A percentile compares a stretch with the other conserved stretches of the same genome.
Conservation (phyloP, 2,329 filamentous ascomycete genomes). For the Colletotrichum neosansevieriae region DNA sequence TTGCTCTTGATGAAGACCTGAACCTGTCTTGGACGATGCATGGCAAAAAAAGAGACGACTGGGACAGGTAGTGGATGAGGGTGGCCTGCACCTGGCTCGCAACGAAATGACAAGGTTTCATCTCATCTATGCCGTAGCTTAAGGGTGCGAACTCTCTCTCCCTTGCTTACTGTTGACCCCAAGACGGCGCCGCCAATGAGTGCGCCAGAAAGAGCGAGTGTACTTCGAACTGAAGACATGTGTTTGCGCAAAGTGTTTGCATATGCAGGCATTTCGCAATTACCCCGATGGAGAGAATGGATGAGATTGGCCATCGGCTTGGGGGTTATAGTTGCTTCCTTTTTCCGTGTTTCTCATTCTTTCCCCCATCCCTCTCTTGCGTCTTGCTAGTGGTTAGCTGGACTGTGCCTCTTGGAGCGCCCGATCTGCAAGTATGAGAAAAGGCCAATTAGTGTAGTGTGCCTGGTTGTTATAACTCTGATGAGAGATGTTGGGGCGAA, state of each 20-base stretch:
- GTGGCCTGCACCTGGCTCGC: constrained; percentile 22
- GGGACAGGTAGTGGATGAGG: background rate
- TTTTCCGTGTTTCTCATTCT: constrained; percentile 8
- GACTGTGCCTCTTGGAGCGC: background rate
- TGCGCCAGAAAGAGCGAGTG: background rate
- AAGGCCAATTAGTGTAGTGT: too few species aligned
- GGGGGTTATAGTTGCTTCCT: background rate
- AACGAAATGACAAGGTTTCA: constrained; percentile 38
- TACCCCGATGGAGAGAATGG: constrained; percentile 3
- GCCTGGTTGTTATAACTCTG: background rate
- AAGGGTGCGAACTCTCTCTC: constrained; percentile 15
- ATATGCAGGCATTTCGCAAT: constrained; percentile 1
- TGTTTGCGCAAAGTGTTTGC: constrained; percentile 2
- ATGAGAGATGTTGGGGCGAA: constrained; percentile 18
- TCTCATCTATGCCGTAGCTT: constrained; percentile 20
- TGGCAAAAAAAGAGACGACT: constrained; percentile 7
- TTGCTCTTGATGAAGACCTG: constrained; percentile 5
- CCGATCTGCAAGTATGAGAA: constrained; percentile 14
- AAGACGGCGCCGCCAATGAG: constrained; percentile 15
- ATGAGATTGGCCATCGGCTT: constrained; percentile 13
- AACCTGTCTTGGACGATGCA: constrained; percentile 33
- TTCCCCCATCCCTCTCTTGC: constrained; percentile 18
- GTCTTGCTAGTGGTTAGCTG: constrained; percentile 3
- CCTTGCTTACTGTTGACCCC: constrained; percentile 29
- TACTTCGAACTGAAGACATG: constrained; percentile 26